phyloP scores from a whole-genome alignment of 2,329 filamentous ascomycete genomes.

The Phyllosticta capitalensis region DNA sequence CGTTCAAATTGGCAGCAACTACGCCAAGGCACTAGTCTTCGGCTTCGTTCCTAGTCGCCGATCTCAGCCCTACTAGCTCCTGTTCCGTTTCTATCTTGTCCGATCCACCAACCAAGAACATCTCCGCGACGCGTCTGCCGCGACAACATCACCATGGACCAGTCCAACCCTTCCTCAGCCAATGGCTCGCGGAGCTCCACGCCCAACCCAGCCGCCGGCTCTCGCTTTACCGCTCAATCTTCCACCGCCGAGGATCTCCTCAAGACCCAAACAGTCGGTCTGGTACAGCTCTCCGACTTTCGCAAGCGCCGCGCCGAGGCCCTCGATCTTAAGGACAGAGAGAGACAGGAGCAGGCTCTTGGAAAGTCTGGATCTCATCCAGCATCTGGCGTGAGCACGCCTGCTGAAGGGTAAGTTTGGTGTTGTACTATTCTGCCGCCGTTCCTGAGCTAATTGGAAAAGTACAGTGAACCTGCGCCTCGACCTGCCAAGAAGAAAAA shows the following conservation, averaged over 20 bases:
- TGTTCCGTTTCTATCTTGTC: not conserved
- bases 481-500: constrained; percentile 51
- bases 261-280: constrained; percentile 78
- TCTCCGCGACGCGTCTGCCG: not conserved
- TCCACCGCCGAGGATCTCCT: constrained; percentile 71
- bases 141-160: constrained; percentile 12
- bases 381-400: constrained; percentile 43
- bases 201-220: constrained; percentile 34
- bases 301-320: constrained; percentile 92
- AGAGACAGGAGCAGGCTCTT: constrained; percentile 56
- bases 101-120: not conserved
- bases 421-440: not conserved
- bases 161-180: constrained; percentile 15
- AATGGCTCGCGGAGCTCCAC: constrained; percentile 31
- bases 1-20: not conserved
- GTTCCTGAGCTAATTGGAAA: constrained; percentile 42
- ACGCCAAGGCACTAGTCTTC: not conserved
- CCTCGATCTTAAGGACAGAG: constrained; percentile 80
- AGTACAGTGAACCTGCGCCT: constrained; percentile 46
- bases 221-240: constrained; percentile 65
- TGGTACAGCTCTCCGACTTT: constrained; percentile 87
- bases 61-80: not conserved
- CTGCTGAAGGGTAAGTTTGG: constrained; percentile 49
- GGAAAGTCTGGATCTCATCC: constrained; percentile 30
- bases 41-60: not conserved